Conservation (phyloP, 176 grass and related monocot genomes). For the Phyllostachys edulis region DNA sequence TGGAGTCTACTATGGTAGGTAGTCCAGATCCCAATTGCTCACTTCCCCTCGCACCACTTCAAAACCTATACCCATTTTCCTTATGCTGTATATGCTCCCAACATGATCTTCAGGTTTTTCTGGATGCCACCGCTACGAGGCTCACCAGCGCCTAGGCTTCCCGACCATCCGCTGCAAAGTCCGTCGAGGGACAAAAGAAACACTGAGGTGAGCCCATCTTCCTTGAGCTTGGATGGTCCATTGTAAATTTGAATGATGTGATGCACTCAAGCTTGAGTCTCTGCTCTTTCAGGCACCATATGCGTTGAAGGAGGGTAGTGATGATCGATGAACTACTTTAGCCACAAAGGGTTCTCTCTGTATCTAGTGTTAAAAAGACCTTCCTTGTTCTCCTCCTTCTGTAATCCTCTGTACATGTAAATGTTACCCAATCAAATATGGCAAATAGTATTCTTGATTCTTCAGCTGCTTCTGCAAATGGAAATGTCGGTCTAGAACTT, state of each 20-base stretch:
- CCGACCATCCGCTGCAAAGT: constrained; percentile 90
- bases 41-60: constrained; percentile 7
- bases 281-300: constrained; percentile 63
- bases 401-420: constrained; percentile 34
- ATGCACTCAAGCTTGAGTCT: background rate
- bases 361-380: background rate
- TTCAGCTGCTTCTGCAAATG: background rate
- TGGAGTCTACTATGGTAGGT: constrained; percentile 82
- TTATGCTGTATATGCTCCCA: constrained; percentile 5
- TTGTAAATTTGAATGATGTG: background rate
- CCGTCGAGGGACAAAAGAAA: constrained; percentile 83
- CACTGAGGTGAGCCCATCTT: constrained; percentile 58
- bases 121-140: constrained; percentile 91
- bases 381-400: background rate
- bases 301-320: constrained; percentile 50
- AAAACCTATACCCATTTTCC: background rate
- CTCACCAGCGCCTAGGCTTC: constrained; percentile 85
- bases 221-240: background rate
- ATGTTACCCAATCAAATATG: constrained; percentile 16
- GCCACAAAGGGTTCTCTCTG: background rate
- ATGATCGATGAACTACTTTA: background rate
- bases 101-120: constrained; percentile 73
- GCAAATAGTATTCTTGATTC: background rate
- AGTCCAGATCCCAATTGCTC: background rate
- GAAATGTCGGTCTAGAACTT: background rate